A percentile compares a stretch with the other conserved stretches of the same genome.
phyloP scores from a whole-genome alignment of 148 eudicot species.

The Heliamphora exappendiculata region DNA sequence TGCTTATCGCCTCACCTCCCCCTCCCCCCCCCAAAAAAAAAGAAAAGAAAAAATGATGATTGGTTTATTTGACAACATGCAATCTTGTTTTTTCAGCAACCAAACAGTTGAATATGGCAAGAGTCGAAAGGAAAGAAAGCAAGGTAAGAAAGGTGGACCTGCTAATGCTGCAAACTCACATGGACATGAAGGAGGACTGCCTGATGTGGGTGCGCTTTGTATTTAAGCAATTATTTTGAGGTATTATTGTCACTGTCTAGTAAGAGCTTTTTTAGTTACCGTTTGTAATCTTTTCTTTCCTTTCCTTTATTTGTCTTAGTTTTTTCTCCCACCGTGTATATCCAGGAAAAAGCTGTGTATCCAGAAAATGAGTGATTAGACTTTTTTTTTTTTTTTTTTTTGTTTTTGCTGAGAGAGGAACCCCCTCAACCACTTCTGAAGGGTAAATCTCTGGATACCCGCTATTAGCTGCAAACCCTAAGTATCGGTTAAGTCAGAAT shows the following conservation, averaged over 20 bases:
- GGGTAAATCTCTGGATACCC: too few relatives aligned
- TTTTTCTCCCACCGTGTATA: neutral
- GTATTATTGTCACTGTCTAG: constrained; percentile 15
- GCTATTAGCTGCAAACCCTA: too few relatives aligned
- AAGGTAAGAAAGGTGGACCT: constrained; percentile 51
- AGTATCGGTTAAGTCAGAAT: too few relatives aligned
- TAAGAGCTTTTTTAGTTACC: neutral
- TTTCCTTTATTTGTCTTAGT: neutral
- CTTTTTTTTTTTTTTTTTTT: too few relatives aligned
- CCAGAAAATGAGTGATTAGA: too few relatives aligned
- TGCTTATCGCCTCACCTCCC: neutral
- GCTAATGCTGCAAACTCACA: constrained; percentile 17
- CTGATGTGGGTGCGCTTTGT: constrained; percentile 80
- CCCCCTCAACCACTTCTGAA: too few relatives aligned
- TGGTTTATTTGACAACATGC: neutral
- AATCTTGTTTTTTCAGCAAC: constrained; percentile 35
- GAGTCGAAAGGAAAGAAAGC: constrained; percentile 52
- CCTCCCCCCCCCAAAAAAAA: neutral
- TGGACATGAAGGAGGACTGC: constrained; percentile 37
- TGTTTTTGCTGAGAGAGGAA: too few relatives aligned
- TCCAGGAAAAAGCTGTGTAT: too few relatives aligned
- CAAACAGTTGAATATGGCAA: constrained; percentile 36
- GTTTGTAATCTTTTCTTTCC: neutral
- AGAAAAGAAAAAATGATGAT: too few relatives aligned
- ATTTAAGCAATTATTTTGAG: constrained; percentile 39